These are phyloP conservation scores for Xylaria sp. DNA, from an alignment of 2,329 filamentous ascomycete genomes.

Conservation along the genomic window DNA sequence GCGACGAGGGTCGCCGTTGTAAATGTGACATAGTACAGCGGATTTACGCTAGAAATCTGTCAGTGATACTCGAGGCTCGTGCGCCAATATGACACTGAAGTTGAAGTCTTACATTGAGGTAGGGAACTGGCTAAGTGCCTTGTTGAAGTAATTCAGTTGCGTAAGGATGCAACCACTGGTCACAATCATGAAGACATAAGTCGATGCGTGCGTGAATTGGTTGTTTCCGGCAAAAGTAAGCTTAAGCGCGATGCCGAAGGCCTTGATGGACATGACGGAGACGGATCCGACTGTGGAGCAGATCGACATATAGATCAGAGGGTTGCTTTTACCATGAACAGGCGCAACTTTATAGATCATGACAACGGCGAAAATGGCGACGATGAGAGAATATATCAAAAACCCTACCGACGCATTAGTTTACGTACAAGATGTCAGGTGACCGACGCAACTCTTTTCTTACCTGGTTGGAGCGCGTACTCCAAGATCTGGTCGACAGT, in stretches of 20 bases:
- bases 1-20: conserved; percentile 93
- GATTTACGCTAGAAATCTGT: conserved; percentile 74
- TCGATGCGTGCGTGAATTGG: conserved; percentile 92
- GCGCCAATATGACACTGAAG: not conserved
- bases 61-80: conserved; percentile 30
- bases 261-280: conserved; percentile 99
- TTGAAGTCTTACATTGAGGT: conserved; percentile 81
- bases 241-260: conserved; percentile 96
- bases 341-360: conserved; percentile 98
- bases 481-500: conserved; percentile 91
- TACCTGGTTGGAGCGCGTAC: conserved; percentile 91
- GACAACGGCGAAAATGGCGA: conserved; percentile 81
- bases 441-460: conserved; percentile 33
- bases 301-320: conserved; percentile 94
- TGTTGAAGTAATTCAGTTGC: conserved; percentile 99
- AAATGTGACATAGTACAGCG: conserved; percentile 96
- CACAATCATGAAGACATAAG: conserved; percentile 96
- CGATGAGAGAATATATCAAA: conserved; percentile 80
- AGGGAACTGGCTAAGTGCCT: conserved; percentile 93
- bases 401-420: conserved; percentile 67
- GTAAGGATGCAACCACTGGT: conserved; percentile 93
- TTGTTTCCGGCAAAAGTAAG: conserved; percentile 92
- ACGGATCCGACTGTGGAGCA: conserved; percentile 97
- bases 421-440: not conserved
- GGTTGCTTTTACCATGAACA: conserved; percentile 90